These are phyloP conservation scores for Lepidium sativum DNA, from an alignment of 345 rosid genomes.

Conservation along the genomic window DNA sequence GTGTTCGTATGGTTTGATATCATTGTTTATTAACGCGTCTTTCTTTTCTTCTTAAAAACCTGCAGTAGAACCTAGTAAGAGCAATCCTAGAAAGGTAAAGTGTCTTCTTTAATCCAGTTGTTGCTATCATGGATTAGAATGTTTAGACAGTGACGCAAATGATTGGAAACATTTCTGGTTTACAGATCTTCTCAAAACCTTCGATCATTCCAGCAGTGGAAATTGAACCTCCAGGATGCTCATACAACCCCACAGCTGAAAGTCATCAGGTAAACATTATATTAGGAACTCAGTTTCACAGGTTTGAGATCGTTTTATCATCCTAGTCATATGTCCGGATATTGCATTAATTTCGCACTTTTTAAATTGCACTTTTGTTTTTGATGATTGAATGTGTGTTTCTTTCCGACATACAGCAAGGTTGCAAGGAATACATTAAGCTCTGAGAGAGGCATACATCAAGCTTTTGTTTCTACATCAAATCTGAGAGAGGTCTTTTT, in stretches of 20 bases:
- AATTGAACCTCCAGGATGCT: conserved; percentile 89
- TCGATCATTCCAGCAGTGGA: conserved; percentile 85
- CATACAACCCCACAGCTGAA: conserved; percentile 72
- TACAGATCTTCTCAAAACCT: conserved; percentile 38
- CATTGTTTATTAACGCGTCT: neutral
- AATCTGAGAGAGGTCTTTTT: too few species aligned
- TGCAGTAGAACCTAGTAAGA: conserved; percentile 37
- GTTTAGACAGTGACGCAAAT: neutral
- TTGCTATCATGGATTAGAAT: neutral
- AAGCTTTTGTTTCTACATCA: too few species aligned
- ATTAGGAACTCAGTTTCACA: neutral
- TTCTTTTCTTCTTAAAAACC: neutral
- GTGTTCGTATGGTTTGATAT: neutral
- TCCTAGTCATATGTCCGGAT: neutral
- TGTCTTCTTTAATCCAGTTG: neutral
- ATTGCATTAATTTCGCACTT: neutral
- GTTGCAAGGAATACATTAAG: too few species aligned
- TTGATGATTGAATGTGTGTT: too few species aligned
- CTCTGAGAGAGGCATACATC: too few species aligned
- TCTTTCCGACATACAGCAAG: too few species aligned
- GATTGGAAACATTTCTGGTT: neutral
- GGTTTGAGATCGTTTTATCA: neutral
- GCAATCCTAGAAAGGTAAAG: conserved; percentile 46
- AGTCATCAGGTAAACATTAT: conserved; percentile 60
- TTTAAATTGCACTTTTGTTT: conserved; percentile 29